phyloP scores from a whole-genome alignment of 1,284 basidiomycete genomes.

The Cutaneotrichosporon cyanovorans region DNA sequence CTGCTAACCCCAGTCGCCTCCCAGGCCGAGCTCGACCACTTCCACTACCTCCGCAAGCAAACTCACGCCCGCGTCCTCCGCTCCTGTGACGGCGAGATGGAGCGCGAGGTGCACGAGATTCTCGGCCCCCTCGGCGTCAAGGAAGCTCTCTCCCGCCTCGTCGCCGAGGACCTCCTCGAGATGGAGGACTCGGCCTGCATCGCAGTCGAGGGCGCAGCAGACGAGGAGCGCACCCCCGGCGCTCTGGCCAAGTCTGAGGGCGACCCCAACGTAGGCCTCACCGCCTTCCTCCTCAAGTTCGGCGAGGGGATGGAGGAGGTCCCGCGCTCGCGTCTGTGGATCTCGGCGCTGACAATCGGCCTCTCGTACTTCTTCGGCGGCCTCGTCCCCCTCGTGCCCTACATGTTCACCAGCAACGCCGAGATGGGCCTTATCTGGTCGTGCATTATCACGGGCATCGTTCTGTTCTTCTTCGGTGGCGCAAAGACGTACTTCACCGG shows the following conservation, averaged over 20 bases:
- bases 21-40: constrained; percentile 91
- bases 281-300: constrained; percentile 86
- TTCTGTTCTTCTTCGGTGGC: constrained; percentile 82
- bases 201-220: constrained; percentile 47
- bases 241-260: constrained; percentile 39
- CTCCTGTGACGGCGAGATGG: constrained; percentile 88
- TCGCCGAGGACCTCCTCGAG: constrained; percentile 65
- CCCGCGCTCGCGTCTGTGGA: constrained; percentile 60
- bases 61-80: constrained; percentile 75
- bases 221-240: constrained; percentile 58
- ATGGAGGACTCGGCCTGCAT: constrained; percentile 52
- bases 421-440: constrained; percentile 43
- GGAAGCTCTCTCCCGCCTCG: constrained; percentile 66
- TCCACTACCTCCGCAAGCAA: constrained; percentile 67
- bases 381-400: constrained; percentile 78
- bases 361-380: constrained; percentile 67
- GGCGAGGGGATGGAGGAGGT: constrained; percentile 86
- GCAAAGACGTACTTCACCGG: constrained; percentile 86
- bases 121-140: constrained; percentile 84
- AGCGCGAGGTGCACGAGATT: constrained; percentile 83
- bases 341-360: constrained; percentile 90
- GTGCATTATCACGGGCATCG: constrained; percentile 62
- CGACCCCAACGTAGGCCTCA: constrained; percentile 60
- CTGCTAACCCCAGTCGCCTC: constrained; percentile 56
- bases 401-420: constrained; percentile 66